Base-by-base conservation (phyloP, 495 filamentous ascomycete species). In the Aspergillus ellipticus region DNA sequence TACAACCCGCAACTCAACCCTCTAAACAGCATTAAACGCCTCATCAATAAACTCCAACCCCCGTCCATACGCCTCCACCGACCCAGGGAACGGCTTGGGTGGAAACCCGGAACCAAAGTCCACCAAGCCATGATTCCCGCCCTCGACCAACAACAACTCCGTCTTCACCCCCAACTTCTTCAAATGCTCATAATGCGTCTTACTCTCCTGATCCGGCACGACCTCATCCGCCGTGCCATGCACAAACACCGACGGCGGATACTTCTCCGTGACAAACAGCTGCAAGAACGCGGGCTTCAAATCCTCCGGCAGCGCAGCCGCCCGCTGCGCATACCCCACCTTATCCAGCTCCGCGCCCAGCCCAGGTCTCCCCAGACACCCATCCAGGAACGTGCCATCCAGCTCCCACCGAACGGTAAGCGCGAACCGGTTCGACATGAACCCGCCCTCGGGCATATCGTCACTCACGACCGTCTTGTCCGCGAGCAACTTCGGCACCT, bases 191-290 rank as follows among this genome's bases (percentile, higher is more conserved):
- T 61, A 35, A 11, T 65, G 63, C 41, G 53, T 42, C 16, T 41
- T 20, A 42, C 63, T 63, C 53, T 74, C 71, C 8, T 50, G 41
- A 8, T 56, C 54, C 16, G 56, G 45, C 8, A 74, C 68, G 6
- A 68, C 57, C 45, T 60, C 61, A 52, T 74, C 70, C 1, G 55
- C 54, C 10, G 49, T 60, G 0, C 71, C 69, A 53, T 74, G 70
- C 24, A 73, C 61, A 41, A 74, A 56, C 19, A 69, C 58, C 4
- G 67, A 62, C 0, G 71, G 68, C 9, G 71, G 68, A 43, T 73
- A 66, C 4, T 60, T 29, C 22, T 28, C 51, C n/a, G 31, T 56
- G 15, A 74, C 59, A 31, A 73, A 70, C 4, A 61, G 47, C 55
- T 74, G 68, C 24, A 70, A 49, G 22, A 74, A 61, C 5, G 53